A percentile compares a stretch with the other conserved stretches of the same genome.
Conservation (phyloP, 371 early-diverging fungal genomes). For the Lichtheimia corymbifera region DNA sequence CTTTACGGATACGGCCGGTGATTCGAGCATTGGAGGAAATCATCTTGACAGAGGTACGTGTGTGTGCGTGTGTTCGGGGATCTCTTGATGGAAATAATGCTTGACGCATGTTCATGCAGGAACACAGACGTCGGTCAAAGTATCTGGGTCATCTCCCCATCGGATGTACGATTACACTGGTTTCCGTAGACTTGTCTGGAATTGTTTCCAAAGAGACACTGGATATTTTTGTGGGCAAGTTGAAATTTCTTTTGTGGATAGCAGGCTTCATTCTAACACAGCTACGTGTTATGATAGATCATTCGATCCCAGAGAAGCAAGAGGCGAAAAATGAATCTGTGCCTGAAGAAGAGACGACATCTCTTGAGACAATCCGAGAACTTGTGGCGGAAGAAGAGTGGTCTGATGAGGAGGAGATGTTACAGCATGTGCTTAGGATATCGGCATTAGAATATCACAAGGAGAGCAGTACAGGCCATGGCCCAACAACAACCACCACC, state of each 20-base stretch:
- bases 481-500: too few relatives aligned
- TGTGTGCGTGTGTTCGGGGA: too few relatives aligned
- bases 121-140: conserved; percentile 45
- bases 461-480: too few relatives aligned
- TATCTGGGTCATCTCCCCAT: conserved; percentile 80
- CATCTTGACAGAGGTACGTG: conserved; percentile 62
- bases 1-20: conserved; percentile 12
- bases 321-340: background rate
- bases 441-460: too few relatives aligned
- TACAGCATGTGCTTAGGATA: conserved; percentile 12
- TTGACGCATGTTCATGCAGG: too few relatives aligned
- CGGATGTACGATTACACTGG: conserved; percentile 78
- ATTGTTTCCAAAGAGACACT: conserved; percentile 58
- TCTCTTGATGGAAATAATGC: too few relatives aligned
- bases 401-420: conserved; percentile 15
- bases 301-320: conserved; percentile 2
- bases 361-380: background rate
- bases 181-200: conserved; percentile 68
- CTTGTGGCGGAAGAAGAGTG: conserved; percentile 3
- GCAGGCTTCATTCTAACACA: conserved; percentile 4
- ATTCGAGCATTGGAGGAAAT: conserved; percentile 41
- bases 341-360: background rate
- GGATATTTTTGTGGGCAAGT: background rate
- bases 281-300: background rate
- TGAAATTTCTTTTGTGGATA: conserved; percentile 29